Evolutionary conservation across 176 grass and related monocot genomes (phyloP), one percentile per base, ranked within the genome.

Genomic region (Raddia distichophylla): DNA sequence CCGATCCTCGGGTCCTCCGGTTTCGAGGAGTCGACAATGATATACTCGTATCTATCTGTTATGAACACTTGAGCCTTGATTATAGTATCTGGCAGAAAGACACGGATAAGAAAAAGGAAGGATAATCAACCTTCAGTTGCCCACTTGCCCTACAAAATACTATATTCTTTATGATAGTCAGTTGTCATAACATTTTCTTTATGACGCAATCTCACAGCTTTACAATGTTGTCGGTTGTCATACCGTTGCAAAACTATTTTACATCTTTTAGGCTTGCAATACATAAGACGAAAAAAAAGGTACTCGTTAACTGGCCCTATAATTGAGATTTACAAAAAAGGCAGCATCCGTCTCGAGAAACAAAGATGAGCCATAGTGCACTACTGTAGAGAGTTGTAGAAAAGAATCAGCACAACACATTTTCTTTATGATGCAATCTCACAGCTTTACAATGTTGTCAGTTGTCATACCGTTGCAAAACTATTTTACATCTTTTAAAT

Each of bases 361-460:
- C 27, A 68, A 81, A 86, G 19, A 34, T 22, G 56, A 44, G 10
- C 14, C 58, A 10, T 37, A 14, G 22, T 56, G 74, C 11, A 54
- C 79, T 93, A 99, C 89, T 91, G 93, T 63, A 99, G 84, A 85
- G 89, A 95, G 88, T 99, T 99, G 62, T 93, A 99, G 82, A 95
- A 99, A 75, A 99, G 96, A 56, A 99, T 93, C 37, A 95, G 64
- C 20, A 95, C 93, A 43, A 95, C 96, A n/a, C n/a, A n/a, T n/a
- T n/a, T n/a, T n/a, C n/a, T n/a, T n/a, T 58, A 47, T 65, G 78
- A 12, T 61, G 62, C 67, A 55, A 78, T 59, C 64, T 68, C 50
- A 65, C 13, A 40, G 51, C 12, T 77, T 64, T 60, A 89, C 71
- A 52, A 52, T 32, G 9, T 58, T 70, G 47, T 15, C 27, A 72